A percentile compares a stretch with the other conserved stretches of the same genome.
phyloP scores from a whole-genome alignment of 2,329 filamentous ascomycete genomes.

The Massarina eburnea region DNA sequence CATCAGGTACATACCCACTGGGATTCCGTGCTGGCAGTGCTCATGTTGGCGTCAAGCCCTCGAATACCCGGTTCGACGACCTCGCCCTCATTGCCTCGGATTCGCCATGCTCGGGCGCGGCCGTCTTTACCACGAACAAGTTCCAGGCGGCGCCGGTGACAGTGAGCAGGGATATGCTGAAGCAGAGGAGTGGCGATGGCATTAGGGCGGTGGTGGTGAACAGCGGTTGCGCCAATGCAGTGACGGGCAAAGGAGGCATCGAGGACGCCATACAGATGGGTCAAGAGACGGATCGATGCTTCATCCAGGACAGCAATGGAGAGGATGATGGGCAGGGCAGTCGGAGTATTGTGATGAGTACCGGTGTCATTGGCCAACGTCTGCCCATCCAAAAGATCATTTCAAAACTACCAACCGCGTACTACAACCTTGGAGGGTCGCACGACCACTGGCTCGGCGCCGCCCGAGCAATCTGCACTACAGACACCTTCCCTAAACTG shows the following conservation, averaged over 20 bases:
- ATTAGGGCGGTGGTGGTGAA: constrained; percentile 87
- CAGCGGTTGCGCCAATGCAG: constrained; percentile 94
- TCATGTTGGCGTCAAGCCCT: constrained; percentile 89
- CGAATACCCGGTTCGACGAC: constrained; percentile 89
- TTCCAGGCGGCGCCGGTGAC: constrained; percentile 96
- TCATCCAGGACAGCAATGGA: constrained; percentile 38
- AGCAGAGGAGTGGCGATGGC: constrained; percentile 65
- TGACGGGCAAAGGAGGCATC: constrained; percentile 85
- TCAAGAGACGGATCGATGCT: constrained; percentile 69
- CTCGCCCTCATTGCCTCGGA: constrained; percentile 87
- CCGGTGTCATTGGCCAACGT: constrained; percentile 93
- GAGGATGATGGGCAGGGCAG: constrained; percentile 51
- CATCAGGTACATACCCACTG: constrained; percentile 80
- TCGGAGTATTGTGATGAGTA: constrained; percentile 94
- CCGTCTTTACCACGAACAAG: constrained; percentile 96
- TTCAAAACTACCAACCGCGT: constrained; percentile 74
- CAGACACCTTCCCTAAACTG: constrained; percentile 97
- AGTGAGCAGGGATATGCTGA: constrained; percentile 73
- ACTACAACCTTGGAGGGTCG: constrained; percentile 68
- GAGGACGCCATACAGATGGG: constrained; percentile 90
- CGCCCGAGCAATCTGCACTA: constrained; percentile 93
- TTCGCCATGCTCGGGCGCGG: constrained; percentile 79
- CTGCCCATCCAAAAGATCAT: constrained; percentile 91
- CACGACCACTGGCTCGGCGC: constrained; percentile 86
- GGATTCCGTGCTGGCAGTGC: constrained; percentile 87